These are phyloP conservation scores for Sugiyamaella novakii DNA, from an alignment of 1,139 yeast species.

Conservation along the genomic window DNA sequence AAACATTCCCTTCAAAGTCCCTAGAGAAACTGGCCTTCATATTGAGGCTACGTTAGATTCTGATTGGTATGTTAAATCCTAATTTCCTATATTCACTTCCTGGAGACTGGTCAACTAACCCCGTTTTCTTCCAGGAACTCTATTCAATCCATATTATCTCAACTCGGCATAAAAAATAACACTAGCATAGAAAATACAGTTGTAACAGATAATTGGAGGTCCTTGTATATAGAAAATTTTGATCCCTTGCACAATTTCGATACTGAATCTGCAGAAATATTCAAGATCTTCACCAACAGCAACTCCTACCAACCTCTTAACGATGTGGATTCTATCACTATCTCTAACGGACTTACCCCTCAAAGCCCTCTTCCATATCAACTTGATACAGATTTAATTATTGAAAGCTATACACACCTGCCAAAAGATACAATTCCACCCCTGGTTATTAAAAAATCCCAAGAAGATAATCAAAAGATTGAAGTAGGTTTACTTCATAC, in stretches of 20 bases:
- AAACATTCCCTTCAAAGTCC: slow-evolving; percentile 36
- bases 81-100: too few species aligned
- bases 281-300: too few species aligned
- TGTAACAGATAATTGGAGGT: slow-evolving; percentile 34
- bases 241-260: neutral
- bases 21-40: slow-evolving; percentile 37
- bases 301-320: too few species aligned
- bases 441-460: slow-evolving; percentile 12
- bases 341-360: slow-evolving; percentile 34
- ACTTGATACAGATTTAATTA: slow-evolving; percentile 29
- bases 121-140: too few species aligned
- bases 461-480: slow-evolving; percentile 22
- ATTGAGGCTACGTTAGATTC: slow-evolving; percentile 29
- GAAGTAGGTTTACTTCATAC: slow-evolving; percentile 36
- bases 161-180: neutral
- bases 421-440: slow-evolving; percentile 1
- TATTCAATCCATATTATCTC: neutral
- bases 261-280: neutral
- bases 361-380: slow-evolving; percentile 30
- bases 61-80: slow-evolving; percentile 19
- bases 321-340: slow-evolving; percentile 32
- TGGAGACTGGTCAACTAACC: too few species aligned
- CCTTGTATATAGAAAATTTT: slow-evolving; percentile 25
- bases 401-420: slow-evolving; percentile 34
- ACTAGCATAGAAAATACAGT: slow-evolving; percentile 17